Evolutionary conservation across 2,329 filamentous ascomycete genomes (phyloP).

Genomic region (Hyphodiscus sp.): DNA sequence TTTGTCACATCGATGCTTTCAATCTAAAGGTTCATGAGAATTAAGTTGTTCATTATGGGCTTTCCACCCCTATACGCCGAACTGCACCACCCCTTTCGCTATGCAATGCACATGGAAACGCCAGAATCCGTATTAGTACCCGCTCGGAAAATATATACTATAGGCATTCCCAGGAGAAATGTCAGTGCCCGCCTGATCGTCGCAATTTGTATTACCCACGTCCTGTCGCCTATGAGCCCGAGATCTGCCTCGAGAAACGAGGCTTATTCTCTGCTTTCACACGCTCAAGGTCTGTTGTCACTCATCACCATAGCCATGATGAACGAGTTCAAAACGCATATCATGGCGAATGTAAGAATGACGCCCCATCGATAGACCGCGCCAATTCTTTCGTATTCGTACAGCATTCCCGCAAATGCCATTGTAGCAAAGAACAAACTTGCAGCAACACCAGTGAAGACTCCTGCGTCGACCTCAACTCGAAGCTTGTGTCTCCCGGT

Average conservation of each 20-base stretch:
- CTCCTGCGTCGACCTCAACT: constrained; percentile 67
- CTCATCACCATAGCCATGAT: constrained; percentile 46
- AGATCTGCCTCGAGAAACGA: too few species aligned
- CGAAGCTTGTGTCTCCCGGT: constrained; percentile 63
- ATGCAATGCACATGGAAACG: neutral
- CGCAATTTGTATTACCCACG: neutral
- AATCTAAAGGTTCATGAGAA: neutral
- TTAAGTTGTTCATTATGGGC: neutral
- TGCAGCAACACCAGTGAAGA: constrained; percentile 61
- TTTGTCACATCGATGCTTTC: too few species aligned
- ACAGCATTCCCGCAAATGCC: constrained; percentile 53
- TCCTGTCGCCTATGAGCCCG: constrained; percentile 37
- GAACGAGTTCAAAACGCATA: constrained; percentile 45
- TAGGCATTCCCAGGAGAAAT: neutral
- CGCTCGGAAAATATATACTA: too few species aligned
- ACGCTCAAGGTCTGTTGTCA: constrained; percentile 19
- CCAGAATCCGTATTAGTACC: neutral
- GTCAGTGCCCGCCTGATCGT: neutral
- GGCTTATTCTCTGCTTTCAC: neutral
- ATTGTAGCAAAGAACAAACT: constrained; percentile 59
- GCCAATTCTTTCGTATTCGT: constrained; percentile 40
- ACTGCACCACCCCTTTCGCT: neutral
- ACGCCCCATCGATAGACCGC: constrained; percentile 39
- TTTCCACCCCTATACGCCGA: neutral
- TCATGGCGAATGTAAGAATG: constrained; percentile 36